Conservation (phyloP, 1,139 yeast species). For the Pichia terricola region DNA sequence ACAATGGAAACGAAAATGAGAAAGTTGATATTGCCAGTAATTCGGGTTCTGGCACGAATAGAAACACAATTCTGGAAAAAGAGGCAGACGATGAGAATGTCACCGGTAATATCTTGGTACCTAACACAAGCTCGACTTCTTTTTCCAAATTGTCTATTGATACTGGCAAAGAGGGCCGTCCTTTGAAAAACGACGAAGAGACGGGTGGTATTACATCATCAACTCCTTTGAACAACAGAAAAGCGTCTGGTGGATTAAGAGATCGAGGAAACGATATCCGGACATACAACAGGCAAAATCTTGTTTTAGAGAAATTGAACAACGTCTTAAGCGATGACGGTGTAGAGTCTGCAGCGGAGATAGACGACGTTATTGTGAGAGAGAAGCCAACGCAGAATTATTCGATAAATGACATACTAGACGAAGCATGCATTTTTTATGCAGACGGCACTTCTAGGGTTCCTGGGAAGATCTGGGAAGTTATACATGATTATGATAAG, state of each 20-base stretch:
- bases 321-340: too few species aligned
- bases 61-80: too few species aligned
- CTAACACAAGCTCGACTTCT: slow-evolving; percentile 12
- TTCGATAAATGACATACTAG: slow-evolving; percentile 3
- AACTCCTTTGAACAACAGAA: too few species aligned
- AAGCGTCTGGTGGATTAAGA: too few species aligned
- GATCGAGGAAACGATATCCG: too few species aligned
- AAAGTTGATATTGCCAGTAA: not conserved
- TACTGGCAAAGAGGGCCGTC: too few species aligned
- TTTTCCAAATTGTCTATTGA: slow-evolving; percentile 1
- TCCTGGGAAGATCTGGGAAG: slow-evolving; percentile 1
- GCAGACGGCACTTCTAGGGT: not conserved
- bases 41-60: not conserved
- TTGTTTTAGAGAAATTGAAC: not conserved
- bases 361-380: too few species aligned
- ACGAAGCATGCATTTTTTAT: slow-evolving; percentile 2
- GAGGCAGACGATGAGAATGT: not conserved
- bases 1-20: not conserved
- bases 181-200: too few species aligned
- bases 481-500: slow-evolving; percentile 1
- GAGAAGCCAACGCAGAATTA: not conserved
- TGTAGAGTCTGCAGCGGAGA: too few species aligned
- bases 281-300: too few species aligned
- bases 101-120: slow-evolving; percentile 6
- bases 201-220: not conserved